A percentile compares a stretch with the other conserved stretches of the same genome.
These are phyloP conservation scores for Capronia americana DNA, from an alignment of 2,329 filamentous ascomycete species.

Conservation along the genomic window DNA sequence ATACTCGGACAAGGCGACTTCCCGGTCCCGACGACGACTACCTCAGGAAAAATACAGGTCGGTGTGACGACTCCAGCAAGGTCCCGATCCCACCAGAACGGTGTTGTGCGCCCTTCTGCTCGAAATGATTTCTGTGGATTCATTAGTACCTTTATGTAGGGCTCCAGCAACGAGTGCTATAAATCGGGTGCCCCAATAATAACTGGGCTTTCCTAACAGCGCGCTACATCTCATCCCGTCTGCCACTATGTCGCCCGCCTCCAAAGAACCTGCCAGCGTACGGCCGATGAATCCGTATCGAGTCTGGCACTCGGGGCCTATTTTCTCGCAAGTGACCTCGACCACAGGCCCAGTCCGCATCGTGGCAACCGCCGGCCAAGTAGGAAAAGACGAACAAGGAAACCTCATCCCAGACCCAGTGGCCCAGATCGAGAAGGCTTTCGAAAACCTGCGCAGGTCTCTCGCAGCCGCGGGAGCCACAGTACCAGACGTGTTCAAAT, in stretches of 20 bases:
- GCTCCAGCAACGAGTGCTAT: too few species aligned
- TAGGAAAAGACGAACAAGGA: slow-evolving; percentile 44
- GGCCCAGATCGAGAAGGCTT: slow-evolving; percentile 50
- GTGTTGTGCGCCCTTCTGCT: too few species aligned
- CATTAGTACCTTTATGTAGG: too few species aligned
- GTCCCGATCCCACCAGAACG: too few species aligned
- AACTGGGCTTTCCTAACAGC: too few species aligned
- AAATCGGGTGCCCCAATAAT: too few species aligned
- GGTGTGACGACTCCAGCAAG: too few species aligned
- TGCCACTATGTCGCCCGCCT: background rate
- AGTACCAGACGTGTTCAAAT: slow-evolving; percentile 49
- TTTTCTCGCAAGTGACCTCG: slow-evolving; percentile 15
- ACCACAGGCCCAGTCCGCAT: background rate
- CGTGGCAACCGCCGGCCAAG: slow-evolving; percentile 43
- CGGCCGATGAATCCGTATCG: background rate
- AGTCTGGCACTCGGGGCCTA: background rate
- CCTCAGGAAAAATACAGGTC: too few species aligned
- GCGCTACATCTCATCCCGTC: too few species aligned
- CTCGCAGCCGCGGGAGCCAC: slow-evolving; percentile 46
- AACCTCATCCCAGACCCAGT: slow-evolving; percentile 46
- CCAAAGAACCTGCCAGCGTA: background rate
- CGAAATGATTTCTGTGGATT: too few species aligned
- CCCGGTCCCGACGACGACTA: too few species aligned
- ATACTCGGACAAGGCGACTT: too few species aligned
- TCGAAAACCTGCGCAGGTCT: slow-evolving; percentile 48